Conservation (phyloP, 1,284 basidiomycete genomes). For the Exsudoporus floridanus region DNA sequence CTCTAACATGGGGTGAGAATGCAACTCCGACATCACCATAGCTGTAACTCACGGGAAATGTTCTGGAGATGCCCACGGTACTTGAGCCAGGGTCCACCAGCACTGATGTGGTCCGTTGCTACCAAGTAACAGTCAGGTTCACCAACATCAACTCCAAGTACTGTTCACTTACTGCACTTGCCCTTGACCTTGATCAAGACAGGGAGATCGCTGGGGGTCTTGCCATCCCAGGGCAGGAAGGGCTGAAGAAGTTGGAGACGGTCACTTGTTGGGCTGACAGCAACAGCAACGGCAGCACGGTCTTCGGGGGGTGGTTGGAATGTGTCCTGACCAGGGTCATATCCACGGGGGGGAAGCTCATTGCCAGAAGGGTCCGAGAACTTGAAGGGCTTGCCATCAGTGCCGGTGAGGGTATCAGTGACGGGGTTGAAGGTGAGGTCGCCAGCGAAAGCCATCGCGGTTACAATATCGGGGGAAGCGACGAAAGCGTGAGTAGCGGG, state of each 20-base stretch:
- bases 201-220: slow-evolving; percentile 87
- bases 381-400: slow-evolving; percentile 97
- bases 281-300: slow-evolving; percentile 81
- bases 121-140: not conserved
- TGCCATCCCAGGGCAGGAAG: slow-evolving; percentile 92
- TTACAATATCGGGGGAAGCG: slow-evolving; percentile 96
- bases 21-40: not conserved
- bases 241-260: slow-evolving; percentile 94
- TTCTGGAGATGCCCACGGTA: slow-evolving; percentile 99
- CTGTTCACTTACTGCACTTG: slow-evolving; percentile 82
- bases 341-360: slow-evolving; percentile 93
- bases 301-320: slow-evolving; percentile 94
- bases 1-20: slow-evolving; percentile 46
- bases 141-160: not conserved
- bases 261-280: slow-evolving; percentile 86
- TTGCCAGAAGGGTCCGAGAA: slow-evolving; percentile 88
- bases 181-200: slow-evolving; percentile 98
- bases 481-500: slow-evolving; percentile 99
- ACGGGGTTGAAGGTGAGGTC: slow-evolving; percentile 96
- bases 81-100: slow-evolving; percentile 99
- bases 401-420: slow-evolving; percentile 84
- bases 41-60: slow-evolving; percentile 76
- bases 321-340: slow-evolving; percentile 95
- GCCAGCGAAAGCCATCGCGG: slow-evolving; percentile 95
- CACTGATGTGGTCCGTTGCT: slow-evolving; percentile 88